Evolutionary conservation across 306 rosid species (phyloP), one percentile per base, ranked within the genome.

Genomic region (Oemleria cerasiformis): DNA sequence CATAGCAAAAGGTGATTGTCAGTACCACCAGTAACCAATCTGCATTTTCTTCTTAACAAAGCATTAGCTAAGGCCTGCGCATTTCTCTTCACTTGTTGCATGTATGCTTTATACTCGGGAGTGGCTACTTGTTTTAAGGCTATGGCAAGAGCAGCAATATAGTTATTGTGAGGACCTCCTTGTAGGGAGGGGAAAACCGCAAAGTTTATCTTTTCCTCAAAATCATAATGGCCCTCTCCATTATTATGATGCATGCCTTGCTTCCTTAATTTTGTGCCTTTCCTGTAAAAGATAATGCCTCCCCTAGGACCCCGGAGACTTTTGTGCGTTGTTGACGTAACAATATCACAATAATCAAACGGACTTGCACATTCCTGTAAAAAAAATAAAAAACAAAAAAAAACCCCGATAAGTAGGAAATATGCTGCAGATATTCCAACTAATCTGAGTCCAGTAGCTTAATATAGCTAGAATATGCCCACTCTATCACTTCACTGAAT

Each of bases 151-250:
- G 98, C 98, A 77, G 96, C 91, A 81, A 86, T 84, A 79, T 85
- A 88, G 76, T 88, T 92, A 68, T 90, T 90, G 80, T 92, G 96
- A 30, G 96, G 98, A 67, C 92, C 98, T 79, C 96, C 98, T 85
- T 90, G 96, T 73, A 92, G 79, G 2, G 92, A 82, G 57, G 92
- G 91, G 70, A 86, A 90, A 20, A 90, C 79, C 5, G 96, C 88
- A 58, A 90, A 90, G 87, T 81, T 90, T 77, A 92, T 85, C 91
- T 81, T 90, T 78, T 88, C 96, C 86, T 88, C 96, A 48, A 79
- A 85, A 75, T 86, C 90, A 79, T 85, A 86, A 61, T 75, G 73
- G 51, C 79, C 85, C n/a, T 86, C 98, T 50, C 73, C 85, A 21
- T 77, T 74, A 78, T 60, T 79, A 54, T 53, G 83, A 78, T 65